These are phyloP conservation scores for Rhizopogon vesiculosus DNA, from an alignment of 768 basidiomycete genomes.

Conservation along the genomic window DNA sequence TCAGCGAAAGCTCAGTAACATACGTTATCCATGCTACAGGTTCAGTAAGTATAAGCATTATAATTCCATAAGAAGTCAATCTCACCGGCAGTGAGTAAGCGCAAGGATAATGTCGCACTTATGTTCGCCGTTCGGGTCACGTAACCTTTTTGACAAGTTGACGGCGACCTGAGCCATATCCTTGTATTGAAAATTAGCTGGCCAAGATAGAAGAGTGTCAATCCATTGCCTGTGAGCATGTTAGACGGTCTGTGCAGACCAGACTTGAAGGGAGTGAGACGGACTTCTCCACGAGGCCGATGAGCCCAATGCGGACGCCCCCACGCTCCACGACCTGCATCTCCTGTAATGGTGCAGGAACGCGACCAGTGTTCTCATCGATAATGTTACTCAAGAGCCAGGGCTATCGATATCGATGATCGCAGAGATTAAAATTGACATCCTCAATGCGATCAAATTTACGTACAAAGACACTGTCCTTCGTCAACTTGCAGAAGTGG, in stretches of 20 bases:
- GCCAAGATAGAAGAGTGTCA: slow-evolving; percentile 83
- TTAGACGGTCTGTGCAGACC: neutral
- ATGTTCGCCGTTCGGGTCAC: too few relatives aligned
- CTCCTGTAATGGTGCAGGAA: slow-evolving; percentile 58
- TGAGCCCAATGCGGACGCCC: slow-evolving; percentile 70
- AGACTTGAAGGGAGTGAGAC: slow-evolving; percentile 6
- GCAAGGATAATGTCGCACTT: slow-evolving; percentile 50
- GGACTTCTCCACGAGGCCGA: slow-evolving; percentile 86
- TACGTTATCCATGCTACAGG: slow-evolving; percentile 26
- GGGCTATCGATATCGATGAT: slow-evolving; percentile 42
- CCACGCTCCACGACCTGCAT: slow-evolving; percentile 65
- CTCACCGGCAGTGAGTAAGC: slow-evolving; percentile 74
- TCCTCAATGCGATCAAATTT: neutral
- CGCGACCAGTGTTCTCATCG: slow-evolving; percentile 50
- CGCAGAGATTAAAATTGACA: neutral
- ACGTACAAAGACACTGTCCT: slow-evolving; percentile 72
- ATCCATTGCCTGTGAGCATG: slow-evolving; percentile 75
- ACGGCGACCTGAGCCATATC: too few relatives aligned
- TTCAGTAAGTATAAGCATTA: too few relatives aligned
- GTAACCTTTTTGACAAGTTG: too few relatives aligned
- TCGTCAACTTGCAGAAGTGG: slow-evolving; percentile 61
- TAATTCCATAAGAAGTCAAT: neutral
- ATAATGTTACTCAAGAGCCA: slow-evolving; percentile 46
- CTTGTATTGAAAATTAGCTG: slow-evolving; percentile 33
- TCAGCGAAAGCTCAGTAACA: neutral